A percentile compares a stretch with the other conserved stretches of the same genome.
These are phyloP conservation scores for Lachnellula subtilissima DNA, from an alignment of 2,329 filamentous ascomycete genomes.

Conservation along the genomic window DNA sequence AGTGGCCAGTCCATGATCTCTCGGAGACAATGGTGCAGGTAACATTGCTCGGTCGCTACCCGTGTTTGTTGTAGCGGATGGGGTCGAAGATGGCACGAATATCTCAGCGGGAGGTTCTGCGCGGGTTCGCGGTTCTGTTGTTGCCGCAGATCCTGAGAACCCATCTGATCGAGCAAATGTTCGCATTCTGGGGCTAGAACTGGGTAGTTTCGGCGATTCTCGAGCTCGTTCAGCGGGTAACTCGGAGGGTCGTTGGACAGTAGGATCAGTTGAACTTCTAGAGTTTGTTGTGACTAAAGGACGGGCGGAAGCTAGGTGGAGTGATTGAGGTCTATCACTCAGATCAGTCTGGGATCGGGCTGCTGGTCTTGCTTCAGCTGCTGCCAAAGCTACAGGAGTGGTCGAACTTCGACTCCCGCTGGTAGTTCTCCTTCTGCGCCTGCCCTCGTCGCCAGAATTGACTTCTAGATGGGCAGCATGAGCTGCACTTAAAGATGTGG, in stretches of 20 bases:
- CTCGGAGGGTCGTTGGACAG: conserved; percentile 17
- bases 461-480: conserved; percentile 45
- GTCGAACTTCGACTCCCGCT: conserved; percentile 54
- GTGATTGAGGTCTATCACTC: conserved; percentile 35
- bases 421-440: conserved; percentile 44
- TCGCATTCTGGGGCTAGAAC: conserved; percentile 17
- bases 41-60: conserved; percentile 23
- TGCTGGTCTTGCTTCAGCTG: conserved; percentile 43
- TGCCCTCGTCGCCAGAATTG: conserved; percentile 42
- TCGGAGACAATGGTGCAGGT: conserved; percentile 29
- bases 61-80: conserved; percentile 10
- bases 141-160: background rate
- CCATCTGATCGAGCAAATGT: conserved; percentile 16
- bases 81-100: conserved; percentile 15
- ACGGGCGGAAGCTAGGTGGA: conserved; percentile 15
- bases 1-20: conserved; percentile 13
- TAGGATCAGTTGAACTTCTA: conserved; percentile 29
- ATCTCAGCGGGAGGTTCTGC: conserved; percentile 20
- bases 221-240: conserved; percentile 9
- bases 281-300: conserved; percentile 15
- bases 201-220: conserved; percentile 14
- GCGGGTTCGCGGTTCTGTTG: conserved; percentile 15
- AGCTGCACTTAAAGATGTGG: conserved; percentile 38
- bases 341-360: conserved; percentile 65
- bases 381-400: conserved; percentile 40